Evolutionary conservation across 225 moss, liverwort and hornwort genomes (phyloP).

Genomic region (Pseudoscleropodium purum): DNA sequence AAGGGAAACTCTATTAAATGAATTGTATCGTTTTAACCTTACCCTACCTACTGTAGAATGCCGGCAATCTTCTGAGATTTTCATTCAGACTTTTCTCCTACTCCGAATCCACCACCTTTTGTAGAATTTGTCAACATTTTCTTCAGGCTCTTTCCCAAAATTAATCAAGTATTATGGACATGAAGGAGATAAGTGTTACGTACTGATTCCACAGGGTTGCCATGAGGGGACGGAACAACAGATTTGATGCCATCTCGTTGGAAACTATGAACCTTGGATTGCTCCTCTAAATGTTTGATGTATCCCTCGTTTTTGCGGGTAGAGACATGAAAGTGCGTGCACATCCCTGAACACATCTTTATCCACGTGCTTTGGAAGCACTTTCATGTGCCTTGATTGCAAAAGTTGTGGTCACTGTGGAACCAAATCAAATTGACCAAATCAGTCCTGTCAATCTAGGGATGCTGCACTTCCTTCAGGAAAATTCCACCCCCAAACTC

Average conservation of each 20-base stretch:
- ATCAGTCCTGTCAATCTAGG: neutral
- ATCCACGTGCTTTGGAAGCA: neutral
- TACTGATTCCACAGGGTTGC: constrained; percentile 13
- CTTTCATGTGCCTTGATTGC: neutral
- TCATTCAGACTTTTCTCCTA: neutral
- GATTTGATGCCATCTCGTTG: neutral
- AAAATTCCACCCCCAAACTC: neutral
- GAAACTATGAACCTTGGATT: constrained; percentile 13
- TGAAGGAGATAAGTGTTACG: neutral
- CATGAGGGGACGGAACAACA: neutral
- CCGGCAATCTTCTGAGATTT: neutral
- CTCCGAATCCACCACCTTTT: neutral
- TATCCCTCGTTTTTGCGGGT: constrained; percentile 3
- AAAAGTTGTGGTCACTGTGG: neutral
- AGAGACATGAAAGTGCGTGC: constrained; percentile 12
- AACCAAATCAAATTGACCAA: neutral
- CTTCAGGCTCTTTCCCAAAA: neutral
- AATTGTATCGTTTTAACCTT: too few species aligned
- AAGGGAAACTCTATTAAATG: neutral
- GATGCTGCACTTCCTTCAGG: neutral
- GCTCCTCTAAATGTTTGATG: constrained; percentile 8
- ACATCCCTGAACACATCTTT: constrained; percentile 20
- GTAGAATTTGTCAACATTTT: neutral
- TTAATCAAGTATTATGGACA: neutral
- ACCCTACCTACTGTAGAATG: neutral